These are phyloP conservation scores for Trichoderma sp. DNA, from an alignment of 2,329 filamentous ascomycete genomes.

Conservation along the genomic window DNA sequence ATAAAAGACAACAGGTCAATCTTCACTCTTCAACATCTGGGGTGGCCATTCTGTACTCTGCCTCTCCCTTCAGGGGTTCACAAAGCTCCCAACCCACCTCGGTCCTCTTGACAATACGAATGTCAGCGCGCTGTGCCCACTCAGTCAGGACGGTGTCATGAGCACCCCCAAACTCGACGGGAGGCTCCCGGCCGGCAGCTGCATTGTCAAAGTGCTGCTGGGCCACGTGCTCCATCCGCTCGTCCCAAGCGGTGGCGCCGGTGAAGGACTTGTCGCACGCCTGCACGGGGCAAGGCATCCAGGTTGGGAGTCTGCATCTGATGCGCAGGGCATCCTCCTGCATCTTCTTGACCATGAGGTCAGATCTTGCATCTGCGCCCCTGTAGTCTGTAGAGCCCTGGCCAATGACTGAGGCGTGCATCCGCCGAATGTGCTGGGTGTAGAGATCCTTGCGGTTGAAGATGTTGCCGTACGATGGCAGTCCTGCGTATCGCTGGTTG, in stretches of 20 bases:
- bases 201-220: constrained; percentile 64
- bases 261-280: constrained; percentile 61
- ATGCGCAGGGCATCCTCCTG: constrained; percentile 58
- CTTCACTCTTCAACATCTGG: background rate
- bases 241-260: constrained; percentile 69
- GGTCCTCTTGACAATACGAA: constrained; percentile 35
- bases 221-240: constrained; percentile 84
- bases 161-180: constrained; percentile 40
- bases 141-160: constrained; percentile 39
- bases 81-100: constrained; percentile 35
- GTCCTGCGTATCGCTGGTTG: constrained; percentile 18
- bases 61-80: constrained; percentile 30
- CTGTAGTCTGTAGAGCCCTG: constrained; percentile 40
- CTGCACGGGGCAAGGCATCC: constrained; percentile 59
- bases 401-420: constrained; percentile 61
- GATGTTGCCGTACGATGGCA: constrained; percentile 54
- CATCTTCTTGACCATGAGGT: constrained; percentile 54
- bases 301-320: constrained; percentile 60
- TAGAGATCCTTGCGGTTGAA: constrained; percentile 95
- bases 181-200: constrained; percentile 28
- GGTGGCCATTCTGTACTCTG: constrained; percentile 12
- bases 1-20: background rate
- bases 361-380: constrained; percentile 40
- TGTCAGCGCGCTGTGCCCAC: constrained; percentile 38
- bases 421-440: constrained; percentile 81